A percentile compares a stretch with the other conserved stretches of the same genome.
Evolutionary conservation across 805 yeast species (phyloP).

Genomic region (Metschnikowia cerradonensis): DNA sequence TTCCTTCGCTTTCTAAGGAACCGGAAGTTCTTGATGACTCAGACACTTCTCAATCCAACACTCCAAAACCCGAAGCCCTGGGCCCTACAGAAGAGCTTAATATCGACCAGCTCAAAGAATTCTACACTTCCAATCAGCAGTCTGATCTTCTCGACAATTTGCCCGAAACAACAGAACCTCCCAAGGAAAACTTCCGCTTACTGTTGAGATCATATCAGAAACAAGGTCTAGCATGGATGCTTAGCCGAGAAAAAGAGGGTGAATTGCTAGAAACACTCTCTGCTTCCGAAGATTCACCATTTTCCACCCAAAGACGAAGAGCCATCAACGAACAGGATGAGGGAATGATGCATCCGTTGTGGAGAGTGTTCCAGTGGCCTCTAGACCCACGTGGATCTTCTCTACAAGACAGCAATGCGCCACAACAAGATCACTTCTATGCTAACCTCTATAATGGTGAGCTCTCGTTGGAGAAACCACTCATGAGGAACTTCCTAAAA

Average conservation of each 20-base stretch:
- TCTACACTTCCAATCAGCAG: slow-evolving; percentile 70
- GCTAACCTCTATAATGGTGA: slow-evolving; percentile 80
- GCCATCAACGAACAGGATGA: slow-evolving; percentile 32
- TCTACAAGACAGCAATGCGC: background rate
- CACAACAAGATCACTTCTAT: slow-evolving; percentile 45
- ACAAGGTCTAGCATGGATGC: slow-evolving; percentile 86
- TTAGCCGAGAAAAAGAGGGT: slow-evolving; percentile 68
- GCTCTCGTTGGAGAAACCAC: slow-evolving; percentile 63
- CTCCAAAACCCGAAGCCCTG: slow-evolving; percentile 15
- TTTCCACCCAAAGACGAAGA: slow-evolving; percentile 26
- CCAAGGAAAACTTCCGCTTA: slow-evolving; percentile 47
- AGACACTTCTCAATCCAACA: background rate
- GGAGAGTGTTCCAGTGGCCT: slow-evolving; percentile 83
- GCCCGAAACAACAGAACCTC: slow-evolving; percentile 60
- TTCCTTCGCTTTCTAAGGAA: slow-evolving; percentile 5
- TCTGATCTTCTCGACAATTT: slow-evolving; percentile 50
- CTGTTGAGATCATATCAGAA: slow-evolving; percentile 72
- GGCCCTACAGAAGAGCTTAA: slow-evolving; percentile 42
- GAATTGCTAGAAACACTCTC: slow-evolving; percentile 36
- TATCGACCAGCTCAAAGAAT: slow-evolving; percentile 68
- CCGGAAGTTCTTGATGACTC: slow-evolving; percentile 16
- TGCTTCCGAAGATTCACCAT: slow-evolving; percentile 15
- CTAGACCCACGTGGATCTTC: slow-evolving; percentile 24
- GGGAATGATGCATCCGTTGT: slow-evolving; percentile 73
- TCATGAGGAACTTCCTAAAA: slow-evolving; percentile 51